These are phyloP conservation scores for Mycosphaerella sp. DNA, from an alignment of 2,329 filamentous ascomycete genomes.

Conservation along the genomic window DNA sequence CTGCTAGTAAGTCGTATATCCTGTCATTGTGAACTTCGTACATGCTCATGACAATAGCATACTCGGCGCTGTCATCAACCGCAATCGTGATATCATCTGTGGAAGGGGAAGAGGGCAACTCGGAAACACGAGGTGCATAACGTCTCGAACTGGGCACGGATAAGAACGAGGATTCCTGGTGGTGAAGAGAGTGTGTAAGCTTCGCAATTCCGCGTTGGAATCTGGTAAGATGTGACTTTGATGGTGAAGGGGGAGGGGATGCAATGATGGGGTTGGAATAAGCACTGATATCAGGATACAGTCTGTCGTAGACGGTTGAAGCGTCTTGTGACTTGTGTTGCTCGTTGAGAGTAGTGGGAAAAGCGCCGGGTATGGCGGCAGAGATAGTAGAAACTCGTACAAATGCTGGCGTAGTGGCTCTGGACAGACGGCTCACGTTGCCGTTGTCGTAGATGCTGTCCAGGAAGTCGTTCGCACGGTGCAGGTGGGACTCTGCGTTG, in stretches of 20 bases:
- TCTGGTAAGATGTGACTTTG: slow-evolving; percentile 19
- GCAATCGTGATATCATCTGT: slow-evolving; percentile 64
- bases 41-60: slow-evolving; percentile 89
- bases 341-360: slow-evolving; percentile 19
- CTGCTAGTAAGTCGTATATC: slow-evolving; percentile 84
- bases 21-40: slow-evolving; percentile 99
- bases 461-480: slow-evolving; percentile 68
- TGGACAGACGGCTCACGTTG: slow-evolving; percentile 38
- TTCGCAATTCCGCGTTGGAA: slow-evolving; percentile 27
- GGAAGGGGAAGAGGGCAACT: slow-evolving; percentile 66
- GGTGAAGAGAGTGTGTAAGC: slow-evolving; percentile 27
- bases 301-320: slow-evolving; percentile 29
- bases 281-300: slow-evolving; percentile 29
- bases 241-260: slow-evolving; percentile 17
- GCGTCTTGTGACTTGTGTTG: slow-evolving; percentile 18
- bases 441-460: slow-evolving; percentile 70
- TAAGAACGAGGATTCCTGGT: slow-evolving; percentile 37
- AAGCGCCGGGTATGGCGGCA: slow-evolving; percentile 25
- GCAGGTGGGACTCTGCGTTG: slow-evolving; percentile 71
- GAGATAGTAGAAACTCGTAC: slow-evolving; percentile 34
- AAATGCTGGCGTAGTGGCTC: slow-evolving; percentile 44
- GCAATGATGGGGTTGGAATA: slow-evolving; percentile 16
- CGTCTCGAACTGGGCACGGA: slow-evolving; percentile 41
- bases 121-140: slow-evolving; percentile 62
- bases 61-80: slow-evolving; percentile 65